A percentile compares a stretch with the other conserved stretches of the same genome.
Evolutionary conservation across 352 stramenopile genomes (phyloP).

Genomic region (Phytopythium cucurbitacearum): DNA sequence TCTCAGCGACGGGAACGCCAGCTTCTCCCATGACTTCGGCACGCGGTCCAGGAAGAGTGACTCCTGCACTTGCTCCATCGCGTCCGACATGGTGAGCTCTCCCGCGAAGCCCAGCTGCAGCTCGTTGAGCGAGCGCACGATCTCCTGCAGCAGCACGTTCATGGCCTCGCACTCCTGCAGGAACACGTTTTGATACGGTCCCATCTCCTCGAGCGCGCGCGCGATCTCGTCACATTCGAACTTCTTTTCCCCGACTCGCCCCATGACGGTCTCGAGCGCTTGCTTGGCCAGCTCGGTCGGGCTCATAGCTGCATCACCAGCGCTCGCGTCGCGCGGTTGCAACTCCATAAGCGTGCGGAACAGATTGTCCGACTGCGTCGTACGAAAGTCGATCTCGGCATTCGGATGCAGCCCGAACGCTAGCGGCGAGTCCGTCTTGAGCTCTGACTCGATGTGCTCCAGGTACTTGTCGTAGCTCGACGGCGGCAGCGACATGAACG

Average conservation of each 20-base stretch:
- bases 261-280: slow-evolving; percentile 91
- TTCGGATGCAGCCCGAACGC: slow-evolving; percentile 98
- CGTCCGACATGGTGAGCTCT: slow-evolving; percentile 97
- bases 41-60: slow-evolving; percentile 93
- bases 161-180: slow-evolving; percentile 98
- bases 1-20: slow-evolving; percentile 92
- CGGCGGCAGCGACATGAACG: slow-evolving; percentile 92
- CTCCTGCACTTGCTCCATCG: slow-evolving; percentile 95
- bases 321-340: slow-evolving; percentile 87
- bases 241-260: slow-evolving; percentile 95
- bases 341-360: slow-evolving; percentile 96
- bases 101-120: slow-evolving; percentile 95
- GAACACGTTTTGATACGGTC: slow-evolving; percentile 97
- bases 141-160: slow-evolving; percentile 94
- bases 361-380: slow-evolving; percentile 93
- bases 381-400: slow-evolving; percentile 98
- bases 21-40: slow-evolving; percentile 93
- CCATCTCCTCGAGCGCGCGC: slow-evolving; percentile 91
- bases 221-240: slow-evolving; percentile 97
- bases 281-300: slow-evolving; percentile 91
- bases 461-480: slow-evolving; percentile 98
- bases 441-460: slow-evolving; percentile 95
- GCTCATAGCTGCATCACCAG: slow-evolving; percentile 87
- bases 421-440: slow-evolving; percentile 95
- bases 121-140: slow-evolving; percentile 95